These are phyloP conservation scores for Xylaria hypoxylon DNA, from an alignment of 2,329 filamentous ascomycete species.

Conservation along the genomic window DNA sequence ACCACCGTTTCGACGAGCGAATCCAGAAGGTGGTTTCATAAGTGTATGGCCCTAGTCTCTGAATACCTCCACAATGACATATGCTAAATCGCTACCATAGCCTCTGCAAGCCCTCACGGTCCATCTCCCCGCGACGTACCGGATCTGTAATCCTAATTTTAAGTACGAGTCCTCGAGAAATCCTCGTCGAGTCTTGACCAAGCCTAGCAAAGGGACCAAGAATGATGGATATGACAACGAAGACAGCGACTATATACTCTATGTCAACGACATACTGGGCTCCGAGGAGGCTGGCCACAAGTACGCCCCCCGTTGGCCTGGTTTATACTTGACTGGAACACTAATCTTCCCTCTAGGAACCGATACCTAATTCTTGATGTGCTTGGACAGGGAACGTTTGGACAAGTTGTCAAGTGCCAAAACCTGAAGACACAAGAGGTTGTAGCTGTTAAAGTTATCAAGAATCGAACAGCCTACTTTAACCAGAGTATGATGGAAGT, in stretches of 20 bases:
- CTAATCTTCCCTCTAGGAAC: constrained; percentile 67
- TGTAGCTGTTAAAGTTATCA: constrained; percentile 98
- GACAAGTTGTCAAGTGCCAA: constrained; percentile 98
- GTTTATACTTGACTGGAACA: constrained; percentile 17
- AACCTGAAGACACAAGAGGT: constrained; percentile 99
- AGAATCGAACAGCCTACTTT: constrained; percentile 98
- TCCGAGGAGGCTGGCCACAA: constrained; percentile 99
- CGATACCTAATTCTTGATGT: constrained; percentile 97
- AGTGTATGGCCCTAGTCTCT: constrained; percentile 71
- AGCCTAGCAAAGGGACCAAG: constrained; percentile 97
- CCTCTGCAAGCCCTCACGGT: constrained; percentile 95
- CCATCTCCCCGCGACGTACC: constrained; percentile 93
- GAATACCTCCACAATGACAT: constrained; percentile 28
- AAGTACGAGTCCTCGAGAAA: constrained; percentile 99
- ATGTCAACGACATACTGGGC: constrained; percentile 97
- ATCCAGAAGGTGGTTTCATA: constrained; percentile 97
- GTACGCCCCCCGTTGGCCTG: constrained; percentile 60
- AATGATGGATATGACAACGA: constrained; percentile 99
- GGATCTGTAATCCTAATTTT: constrained; percentile 97
- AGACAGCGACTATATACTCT: constrained; percentile 98
- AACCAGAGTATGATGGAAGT: constrained; percentile 99
- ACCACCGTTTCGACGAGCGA: constrained; percentile 90
- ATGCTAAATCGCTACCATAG: constrained; percentile 58
- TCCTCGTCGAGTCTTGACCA: constrained; percentile 92
- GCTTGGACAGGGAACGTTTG: constrained; percentile 95